Base-by-base conservation (phyloP, 2,329 filamentous ascomycete genomes). In the Seiridium cupressi region DNA sequence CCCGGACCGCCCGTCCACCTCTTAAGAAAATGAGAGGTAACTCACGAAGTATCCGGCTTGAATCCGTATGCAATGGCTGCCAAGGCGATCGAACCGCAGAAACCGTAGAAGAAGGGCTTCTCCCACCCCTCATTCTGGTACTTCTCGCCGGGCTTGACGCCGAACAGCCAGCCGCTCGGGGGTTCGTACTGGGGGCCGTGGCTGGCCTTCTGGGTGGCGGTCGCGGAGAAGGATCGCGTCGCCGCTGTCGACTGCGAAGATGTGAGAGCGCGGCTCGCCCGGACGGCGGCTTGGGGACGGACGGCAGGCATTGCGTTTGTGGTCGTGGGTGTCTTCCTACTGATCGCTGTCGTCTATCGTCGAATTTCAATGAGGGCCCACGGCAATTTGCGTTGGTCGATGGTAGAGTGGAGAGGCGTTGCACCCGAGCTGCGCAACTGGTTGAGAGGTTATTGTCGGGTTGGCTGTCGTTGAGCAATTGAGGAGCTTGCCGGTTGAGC, bases 41-140 rank as follows among this genome's bases (percentile, higher is more conserved):
- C 93, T 81, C 84, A 99, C 95, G 92, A 96, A 65, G 94, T 98
- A 84, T 99, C 95, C 57, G 95, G 95, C 88, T 98, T 98, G 76
- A 95, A 98, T 64, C 92, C 92, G 79, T 97, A 92, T 66, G 90
- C 92, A 66, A 97, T 82, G 63, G 85, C 87, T 58, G 88, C 89
- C 65, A 92, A 81, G 35, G 87, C 78, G 71, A 96, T 78, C 71
- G 88, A 89, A 58, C 91, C 92, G 74, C 89, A 90, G 77, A 96
- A 93, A 55, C 93, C 93, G 74, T 91, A 91, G 74, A 89, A 89
- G 81, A 90, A 93, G 59, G 93, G 79, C 66, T 83, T 87, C 84
- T 99, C 95, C 95, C 95, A 99, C 57, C 94, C 95, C 81, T 99
- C 95, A 76, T 92, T 91, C 84, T 96, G 87, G 74, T 92, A 88